Base-by-base conservation (phyloP, 257 asterid genomes). In the Primulina tabacum region DNA sequence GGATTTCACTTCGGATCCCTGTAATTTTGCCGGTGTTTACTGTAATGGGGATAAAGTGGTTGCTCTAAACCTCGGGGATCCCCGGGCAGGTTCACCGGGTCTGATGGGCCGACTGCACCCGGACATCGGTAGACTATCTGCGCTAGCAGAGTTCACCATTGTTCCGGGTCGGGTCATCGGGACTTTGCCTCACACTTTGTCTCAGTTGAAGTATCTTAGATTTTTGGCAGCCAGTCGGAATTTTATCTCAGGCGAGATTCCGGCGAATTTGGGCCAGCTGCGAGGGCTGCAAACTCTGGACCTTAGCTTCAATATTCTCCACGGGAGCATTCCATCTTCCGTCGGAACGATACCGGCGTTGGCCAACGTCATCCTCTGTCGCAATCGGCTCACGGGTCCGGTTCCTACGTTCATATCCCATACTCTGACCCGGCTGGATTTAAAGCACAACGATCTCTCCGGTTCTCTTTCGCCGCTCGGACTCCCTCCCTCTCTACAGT, bases 1-100 rank as follows among this genome's bases (percentile, higher is more conserved):
- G 98, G 98, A 92, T 77, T 92, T 92, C 78, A 92, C 98, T 33
- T 81, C 96, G 3, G 96, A 92, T 56, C 98, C 98, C 0, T 92
- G 98, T 62, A 82, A 71, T 70, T 92, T 92, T 68, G 82, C 94
- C 69, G 98, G 98, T 65, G 90, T 92, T 6, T 86, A 79, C 40
- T 92, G 98, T 55, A 85, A 62, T 53, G 90, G 84, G 4, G 89
- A 89, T 52, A 89, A 70, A 14, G 98, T 92, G 29, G 73, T 92
- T 29, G 85, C 96, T 0, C 84, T 92, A 47, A 92, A 92, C 75
- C 90, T 92, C 55, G 98, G 98, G 24, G 96, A 92, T 71, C 95
- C 98, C 6, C 76, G 94, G 64, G 98, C 98, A 52, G 96, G 96
- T 32, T 82, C 96, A 0, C 92, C 94, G 2, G 96, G 98, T 12